Evolutionary conservation across 148 eudicot genomes (phyloP).

Genomic region (Hydrangea macrophylla): DNA sequence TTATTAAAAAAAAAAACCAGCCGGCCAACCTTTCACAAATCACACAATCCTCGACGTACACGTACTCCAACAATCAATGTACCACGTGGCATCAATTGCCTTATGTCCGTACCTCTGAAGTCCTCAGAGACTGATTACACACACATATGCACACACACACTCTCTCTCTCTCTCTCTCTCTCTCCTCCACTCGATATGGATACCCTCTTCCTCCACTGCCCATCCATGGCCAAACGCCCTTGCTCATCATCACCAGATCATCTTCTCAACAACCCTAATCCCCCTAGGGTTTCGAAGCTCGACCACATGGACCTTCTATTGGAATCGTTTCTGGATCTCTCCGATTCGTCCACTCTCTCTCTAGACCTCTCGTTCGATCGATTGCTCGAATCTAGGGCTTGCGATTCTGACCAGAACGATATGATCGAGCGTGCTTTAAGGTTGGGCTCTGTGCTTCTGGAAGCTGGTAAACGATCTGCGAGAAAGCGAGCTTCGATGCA

Average conservation of each 20-base stretch:
- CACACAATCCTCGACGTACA: no score
- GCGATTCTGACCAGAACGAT: conserved; percentile 35
- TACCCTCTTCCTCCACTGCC: conserved; percentile 19
- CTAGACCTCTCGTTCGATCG: conserved; percentile 39
- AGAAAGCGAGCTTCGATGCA: conserved; percentile 43
- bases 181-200: conserved; percentile 29
- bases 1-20: no score
- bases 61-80: background rate
- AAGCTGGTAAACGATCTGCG: conserved; percentile 48
- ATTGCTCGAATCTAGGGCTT: conserved; percentile 37
- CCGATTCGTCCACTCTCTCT: conserved; percentile 33
- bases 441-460: conserved; percentile 39
- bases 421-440: conserved; percentile 46
- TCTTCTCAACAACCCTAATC: background rate
- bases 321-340: conserved; percentile 33
- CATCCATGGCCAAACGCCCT: conserved; percentile 40
- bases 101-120: conserved; percentile 9
- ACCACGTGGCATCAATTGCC: conserved; percentile 4
- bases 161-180: conserved; percentile 5
- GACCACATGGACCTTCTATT: conserved; percentile 32
- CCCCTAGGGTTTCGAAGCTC: conserved; percentile 13
- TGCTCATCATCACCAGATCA: conserved; percentile 23
- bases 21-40: no score
- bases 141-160: background rate
- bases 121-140: background rate